A percentile compares a stretch with the other conserved stretches of the same genome.
These are phyloP conservation scores for Daldinia caldariorum DNA, from an alignment of 495 filamentous ascomycete genomes.

Conservation along the genomic window DNA sequence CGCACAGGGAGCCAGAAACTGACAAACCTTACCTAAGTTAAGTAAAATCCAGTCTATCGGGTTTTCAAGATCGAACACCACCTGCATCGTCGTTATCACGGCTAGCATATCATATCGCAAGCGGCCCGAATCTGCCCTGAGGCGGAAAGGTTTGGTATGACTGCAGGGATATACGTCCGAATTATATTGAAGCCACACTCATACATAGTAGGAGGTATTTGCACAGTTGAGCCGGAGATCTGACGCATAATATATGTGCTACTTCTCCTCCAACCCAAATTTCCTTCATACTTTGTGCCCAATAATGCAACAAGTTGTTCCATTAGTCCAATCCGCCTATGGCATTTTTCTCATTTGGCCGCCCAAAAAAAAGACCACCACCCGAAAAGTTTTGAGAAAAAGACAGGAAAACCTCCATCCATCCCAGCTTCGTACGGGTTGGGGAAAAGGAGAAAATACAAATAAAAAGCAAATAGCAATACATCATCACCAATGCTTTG, in stretches of 20 bases:
- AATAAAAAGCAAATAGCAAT: constrained; percentile 23
- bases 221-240: constrained; percentile 29
- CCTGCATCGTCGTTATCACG: not conserved
- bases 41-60: not conserved
- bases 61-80: constrained; percentile 8
- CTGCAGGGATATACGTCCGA: constrained; percentile 34
- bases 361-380: constrained; percentile 21
- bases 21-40: not conserved
- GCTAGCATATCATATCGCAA: not conserved
- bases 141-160: not conserved
- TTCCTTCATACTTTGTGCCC: constrained; percentile 33
- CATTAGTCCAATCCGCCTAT: constrained; percentile 33
- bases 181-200: constrained; percentile 28
- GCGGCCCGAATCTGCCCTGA: constrained; percentile 8
- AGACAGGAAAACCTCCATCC: constrained; percentile 27
- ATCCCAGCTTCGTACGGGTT: constrained; percentile 27
- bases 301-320: constrained; percentile 13
- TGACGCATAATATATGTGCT: constrained; percentile 30
- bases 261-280: constrained; percentile 29
- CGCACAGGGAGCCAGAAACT: not conserved
- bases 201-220: not conserved
- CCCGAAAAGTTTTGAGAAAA: constrained; percentile 22
- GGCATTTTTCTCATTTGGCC: constrained; percentile 27
- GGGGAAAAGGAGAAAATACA: constrained; percentile 11
- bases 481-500: constrained; percentile 30